Base-by-base conservation (phyloP, 106 monocot species). In the Narthecium ossifragum region DNA sequence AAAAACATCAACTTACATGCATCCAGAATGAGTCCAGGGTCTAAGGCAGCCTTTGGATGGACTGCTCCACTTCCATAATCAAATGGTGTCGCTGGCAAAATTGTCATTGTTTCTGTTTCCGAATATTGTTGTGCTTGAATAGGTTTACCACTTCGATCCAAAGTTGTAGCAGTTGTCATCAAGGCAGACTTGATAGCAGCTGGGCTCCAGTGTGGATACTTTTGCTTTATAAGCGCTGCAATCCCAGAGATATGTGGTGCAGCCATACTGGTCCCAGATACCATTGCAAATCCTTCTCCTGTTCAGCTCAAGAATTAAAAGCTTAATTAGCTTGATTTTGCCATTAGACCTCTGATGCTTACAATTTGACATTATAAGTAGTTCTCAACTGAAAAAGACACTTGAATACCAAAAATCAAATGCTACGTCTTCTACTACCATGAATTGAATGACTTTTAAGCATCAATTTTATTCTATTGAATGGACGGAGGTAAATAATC, bases 231-330 rank as follows among this genome's bases (percentile, higher is more conserved):
- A 22, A 90, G 73, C 22, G 90, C 89, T 54, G 94, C 94, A 57
- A 90, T 96, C 28, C 93, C 93, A 13, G 93, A 71, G 50, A 94
- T 94, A 55, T 94, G 93, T 14, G 93, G 93, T 37, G 93, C 85
- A 53, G 93, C 89, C 93, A 94, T 94, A 34, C 93, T 94, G 7
- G 93, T 94, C n/a, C 93, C 93, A 61, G 93, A 94, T 48, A 85
- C 51, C 93, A 94, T 85, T 18, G 93, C 93, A 73, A 94, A 94
- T 25, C 79, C 82, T 74, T 89, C 89, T 8, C 93, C 93, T 94
- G 80, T 53, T 61, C 33, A 68, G 24, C 8, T 48, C 37, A 55
- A 55, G 10, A n/a, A n/a, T n/a, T n/a, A n/a, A n/a, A n/a, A n/a
- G n/a, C n/a, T n/a, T n/a, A n/a, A n/a, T n/a, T n/a, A n/a, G n/a